Conservation (phyloP, 2,329 filamentous ascomycete genomes). For the Trichoderma citrinoviride region DNA sequence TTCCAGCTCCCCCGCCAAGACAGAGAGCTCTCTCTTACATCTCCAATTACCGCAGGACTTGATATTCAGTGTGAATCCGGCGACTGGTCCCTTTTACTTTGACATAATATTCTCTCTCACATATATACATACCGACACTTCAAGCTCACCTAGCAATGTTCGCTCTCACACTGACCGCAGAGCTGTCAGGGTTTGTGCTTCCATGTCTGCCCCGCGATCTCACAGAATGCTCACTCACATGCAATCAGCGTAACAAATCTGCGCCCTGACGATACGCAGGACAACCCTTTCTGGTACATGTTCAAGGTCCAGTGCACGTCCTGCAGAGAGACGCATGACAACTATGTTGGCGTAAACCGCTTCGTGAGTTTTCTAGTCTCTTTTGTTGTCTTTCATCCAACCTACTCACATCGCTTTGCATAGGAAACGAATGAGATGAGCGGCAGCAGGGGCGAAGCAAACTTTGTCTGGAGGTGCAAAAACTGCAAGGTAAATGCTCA, state of each 20-base stretch:
- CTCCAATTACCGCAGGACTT: background rate
- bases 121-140: background rate
- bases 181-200: constrained; percentile 61
- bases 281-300: constrained; percentile 89
- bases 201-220: constrained; percentile 13
- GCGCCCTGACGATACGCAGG: constrained; percentile 75
- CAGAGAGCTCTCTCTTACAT: background rate
- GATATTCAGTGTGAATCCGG: too few relatives aligned
- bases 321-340: constrained; percentile 85
- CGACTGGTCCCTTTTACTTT: too few relatives aligned
- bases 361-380: constrained; percentile 61
- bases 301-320: constrained; percentile 99
- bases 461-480: constrained; percentile 99
- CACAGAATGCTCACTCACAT: constrained; percentile 1
- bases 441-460: constrained; percentile 90
- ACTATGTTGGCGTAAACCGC: constrained; percentile 80
- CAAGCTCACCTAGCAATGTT: constrained; percentile 51
- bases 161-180: constrained; percentile 63
- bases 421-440: constrained; percentile 89
- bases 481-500: constrained; percentile 74
- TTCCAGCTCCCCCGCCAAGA: background rate
- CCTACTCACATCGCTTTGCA: constrained; percentile 17
- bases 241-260: constrained; percentile 78
- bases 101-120: background rate
- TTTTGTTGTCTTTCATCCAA: background rate